Conservation (phyloP, 208 protist species). For the Leptomonas seymouri region DNA sequence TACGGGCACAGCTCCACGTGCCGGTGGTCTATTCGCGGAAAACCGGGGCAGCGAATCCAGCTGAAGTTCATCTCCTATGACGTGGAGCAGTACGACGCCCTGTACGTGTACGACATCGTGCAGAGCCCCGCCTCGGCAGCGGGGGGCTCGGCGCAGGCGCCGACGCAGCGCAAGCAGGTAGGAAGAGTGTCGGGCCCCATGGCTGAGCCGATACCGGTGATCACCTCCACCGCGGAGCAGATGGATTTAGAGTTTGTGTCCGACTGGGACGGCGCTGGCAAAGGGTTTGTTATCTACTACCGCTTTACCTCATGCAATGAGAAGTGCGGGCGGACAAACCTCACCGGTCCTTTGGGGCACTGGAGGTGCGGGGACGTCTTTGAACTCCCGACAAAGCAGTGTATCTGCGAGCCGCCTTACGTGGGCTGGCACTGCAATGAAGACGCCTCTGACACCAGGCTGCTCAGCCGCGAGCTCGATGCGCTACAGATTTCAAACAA, state of each 20-base stretch:
- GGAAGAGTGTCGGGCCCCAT: slow-evolving; percentile 25
- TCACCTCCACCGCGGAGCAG: slow-evolving; percentile 32
- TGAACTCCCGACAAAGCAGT: slow-evolving; percentile 36
- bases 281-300: slow-evolving; percentile 69
- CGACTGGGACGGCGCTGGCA: slow-evolving; percentile 40
- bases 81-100: slow-evolving; percentile 43
- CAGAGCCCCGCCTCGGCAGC: background rate
- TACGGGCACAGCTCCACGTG: slow-evolving; percentile 65
- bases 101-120: slow-evolving; percentile 56
- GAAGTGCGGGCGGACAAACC: slow-evolving; percentile 14
- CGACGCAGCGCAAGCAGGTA: slow-evolving; percentile 6
- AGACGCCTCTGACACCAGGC: slow-evolving; percentile 1
- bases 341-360: slow-evolving; percentile 18
- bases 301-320: slow-evolving; percentile 40
- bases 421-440: slow-evolving; percentile 43
- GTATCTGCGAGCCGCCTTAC: slow-evolving; percentile 45
- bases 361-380: slow-evolving; percentile 34
- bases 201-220: background rate
- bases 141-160: background rate
- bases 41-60: slow-evolving; percentile 31
- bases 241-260: slow-evolving; percentile 62
- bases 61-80: slow-evolving; percentile 55
- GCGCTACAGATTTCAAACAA: slow-evolving; percentile 3
- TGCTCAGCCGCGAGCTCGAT: slow-evolving; percentile 4
- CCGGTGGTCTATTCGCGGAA: slow-evolving; percentile 56